Evolutionary conservation across 148 eudicot genomes (phyloP).

Genomic region (Camellia sinensis): DNA sequence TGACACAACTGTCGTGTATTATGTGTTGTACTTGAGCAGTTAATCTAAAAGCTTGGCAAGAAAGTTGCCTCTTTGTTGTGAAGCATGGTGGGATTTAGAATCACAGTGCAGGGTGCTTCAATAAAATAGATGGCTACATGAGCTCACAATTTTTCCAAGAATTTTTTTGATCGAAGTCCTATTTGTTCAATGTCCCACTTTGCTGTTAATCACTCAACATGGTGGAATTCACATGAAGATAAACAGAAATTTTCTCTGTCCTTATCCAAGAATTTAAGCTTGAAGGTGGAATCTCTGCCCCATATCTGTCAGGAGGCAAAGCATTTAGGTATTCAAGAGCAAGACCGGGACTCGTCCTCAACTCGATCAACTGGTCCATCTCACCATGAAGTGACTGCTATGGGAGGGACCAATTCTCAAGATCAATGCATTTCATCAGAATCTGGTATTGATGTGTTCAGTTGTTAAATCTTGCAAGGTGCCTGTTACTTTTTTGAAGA

Average conservation of each 20-base stretch:
- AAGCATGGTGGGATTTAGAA: background rate
- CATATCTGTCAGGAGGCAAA: conserved; percentile 32
- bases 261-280: conserved; percentile 41
- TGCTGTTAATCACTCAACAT: conserved; percentile 31
- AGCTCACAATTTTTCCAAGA: conserved; percentile 20
- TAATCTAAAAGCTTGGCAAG: background rate
- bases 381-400: conserved; percentile 45
- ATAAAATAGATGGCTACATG: conserved; percentile 18
- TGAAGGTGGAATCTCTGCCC: conserved; percentile 44
- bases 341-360: conserved; percentile 66
- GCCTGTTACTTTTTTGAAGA: background rate
- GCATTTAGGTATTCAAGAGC: conserved; percentile 37
- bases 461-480: background rate
- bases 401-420: conserved; percentile 49
- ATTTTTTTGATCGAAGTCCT: conserved; percentile 19
- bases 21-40: background rate
- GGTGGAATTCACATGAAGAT: conserved; percentile 40
- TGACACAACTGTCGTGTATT: background rate
- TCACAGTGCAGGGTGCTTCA: conserved; percentile 8
- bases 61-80: background rate
- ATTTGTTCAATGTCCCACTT: conserved; percentile 41
- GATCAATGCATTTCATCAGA: conserved; percentile 68
- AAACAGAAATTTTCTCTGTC: conserved; percentile 31
- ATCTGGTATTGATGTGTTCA: conserved; percentile 43
- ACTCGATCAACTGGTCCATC: conserved; percentile 64